Percentiles rank a stretch among this genome's conserved stretches.
phyloP scores from a whole-genome alignment of 345 rosid species.

The Pugionium cornutum region DNA sequence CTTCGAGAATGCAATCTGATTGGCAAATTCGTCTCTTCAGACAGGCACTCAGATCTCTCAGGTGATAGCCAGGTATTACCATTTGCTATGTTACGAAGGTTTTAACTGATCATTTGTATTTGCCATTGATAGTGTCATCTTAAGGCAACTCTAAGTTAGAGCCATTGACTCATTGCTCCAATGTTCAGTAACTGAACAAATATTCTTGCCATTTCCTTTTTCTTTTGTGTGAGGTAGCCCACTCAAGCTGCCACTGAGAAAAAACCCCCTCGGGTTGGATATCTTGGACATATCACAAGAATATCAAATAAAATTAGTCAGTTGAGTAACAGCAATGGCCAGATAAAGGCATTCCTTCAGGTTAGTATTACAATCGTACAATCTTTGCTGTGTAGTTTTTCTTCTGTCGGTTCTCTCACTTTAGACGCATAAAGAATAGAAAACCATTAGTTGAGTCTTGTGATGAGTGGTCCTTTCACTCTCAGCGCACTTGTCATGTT shows the following conservation, averaged over 20 bases:
- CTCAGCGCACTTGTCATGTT: background rate
- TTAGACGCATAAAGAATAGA: slow-evolving; percentile 16
- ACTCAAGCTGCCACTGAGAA: slow-evolving; percentile 73
- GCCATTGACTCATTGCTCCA: slow-evolving; percentile 19
- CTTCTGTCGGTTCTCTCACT: slow-evolving; percentile 19
- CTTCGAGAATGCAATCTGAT: slow-evolving; percentile 82
- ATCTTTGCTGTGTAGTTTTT: slow-evolving; percentile 19
- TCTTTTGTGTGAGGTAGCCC: slow-evolving; percentile 58
- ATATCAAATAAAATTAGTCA: slow-evolving; percentile 85
- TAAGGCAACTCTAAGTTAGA: slow-evolving; percentile 20
- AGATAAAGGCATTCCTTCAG: slow-evolving; percentile 70
- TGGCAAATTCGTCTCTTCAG: slow-evolving; percentile 70
- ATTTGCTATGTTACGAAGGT: slow-evolving; percentile 27
- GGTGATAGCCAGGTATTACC: slow-evolving; percentile 58
- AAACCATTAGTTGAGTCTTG: slow-evolving; percentile 11
- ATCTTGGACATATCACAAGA: slow-evolving; percentile 87
- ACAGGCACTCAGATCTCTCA: slow-evolving; percentile 61
- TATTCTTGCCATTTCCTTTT: slow-evolving; percentile 3
- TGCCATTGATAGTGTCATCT: slow-evolving; percentile 9
- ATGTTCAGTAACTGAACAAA: slow-evolving; percentile 13
- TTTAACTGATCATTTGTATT: background rate
- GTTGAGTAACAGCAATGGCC: slow-evolving; percentile 60
- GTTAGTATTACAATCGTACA: slow-evolving; percentile 43
- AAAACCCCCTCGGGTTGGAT: slow-evolving; percentile 72
- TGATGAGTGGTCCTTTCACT: slow-evolving; percentile 5